Conservation (phyloP, 148 eudicot genomes). For the Cornus florida region DNA sequence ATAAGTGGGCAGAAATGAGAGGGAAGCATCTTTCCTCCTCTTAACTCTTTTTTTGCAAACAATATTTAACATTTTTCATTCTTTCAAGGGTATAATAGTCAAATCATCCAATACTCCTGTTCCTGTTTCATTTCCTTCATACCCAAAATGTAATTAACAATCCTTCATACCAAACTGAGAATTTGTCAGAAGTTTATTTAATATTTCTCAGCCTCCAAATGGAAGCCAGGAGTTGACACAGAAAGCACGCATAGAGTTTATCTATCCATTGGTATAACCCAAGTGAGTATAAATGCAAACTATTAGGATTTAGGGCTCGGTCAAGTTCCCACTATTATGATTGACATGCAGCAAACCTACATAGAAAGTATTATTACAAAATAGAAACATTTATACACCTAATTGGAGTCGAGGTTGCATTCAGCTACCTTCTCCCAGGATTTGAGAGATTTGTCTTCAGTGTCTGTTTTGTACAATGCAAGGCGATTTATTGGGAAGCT, state of each 20-base stretch:
- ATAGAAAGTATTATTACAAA: not conserved
- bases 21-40: no score
- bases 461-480: conserved; percentile 78
- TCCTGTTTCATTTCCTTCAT: no score
- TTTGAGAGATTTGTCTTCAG: conserved; percentile 73
- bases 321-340: not conserved
- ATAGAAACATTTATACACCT: not conserved
- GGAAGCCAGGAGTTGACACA: not conserved
- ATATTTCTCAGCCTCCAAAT: no score
- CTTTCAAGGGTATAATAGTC: no score
- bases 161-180: no score
- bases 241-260: not conserved
- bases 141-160: no score
- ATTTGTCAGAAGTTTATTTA: no score
- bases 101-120: no score
- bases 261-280: not conserved
- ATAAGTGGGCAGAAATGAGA: no score
- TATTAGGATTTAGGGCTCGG: not conserved
- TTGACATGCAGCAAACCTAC: not conserved
- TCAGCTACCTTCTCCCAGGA: conserved; percentile 87
- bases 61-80: no score
- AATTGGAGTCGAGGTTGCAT: conserved; percentile 39
- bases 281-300: not conserved
- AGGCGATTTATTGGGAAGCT: conserved; percentile 65
- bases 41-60: no score